Conservation (phyloP, 2,329 filamentous ascomycete species). For the Trichoderma sp. region DNA sequence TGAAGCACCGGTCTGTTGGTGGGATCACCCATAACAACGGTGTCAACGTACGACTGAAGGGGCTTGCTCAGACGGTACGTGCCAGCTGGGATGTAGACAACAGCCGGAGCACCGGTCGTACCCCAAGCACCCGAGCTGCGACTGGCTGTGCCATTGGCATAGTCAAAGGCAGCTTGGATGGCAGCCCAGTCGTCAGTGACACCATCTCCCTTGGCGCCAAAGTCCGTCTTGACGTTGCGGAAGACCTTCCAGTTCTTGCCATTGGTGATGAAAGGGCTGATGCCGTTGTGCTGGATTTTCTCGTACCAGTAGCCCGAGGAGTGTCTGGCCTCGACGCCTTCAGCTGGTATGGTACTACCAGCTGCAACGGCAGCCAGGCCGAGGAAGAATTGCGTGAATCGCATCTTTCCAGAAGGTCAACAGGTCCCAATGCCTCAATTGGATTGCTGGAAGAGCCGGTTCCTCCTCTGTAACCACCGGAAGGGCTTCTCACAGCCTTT, state of each 20-base stretch:
- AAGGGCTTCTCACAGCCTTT: not conserved
- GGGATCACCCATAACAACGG: conserved; percentile 33
- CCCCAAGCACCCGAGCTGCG: conserved; percentile 20
- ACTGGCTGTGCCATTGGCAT: conserved; percentile 15
- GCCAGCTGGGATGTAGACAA: conserved; percentile 32
- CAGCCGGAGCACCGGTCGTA: conserved; percentile 22
- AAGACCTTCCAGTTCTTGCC: conserved; percentile 50
- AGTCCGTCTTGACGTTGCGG: conserved; percentile 64
- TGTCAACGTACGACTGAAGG: conserved; percentile 32
- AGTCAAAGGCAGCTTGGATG: conserved; percentile 44
- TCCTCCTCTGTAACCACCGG: not conserved
- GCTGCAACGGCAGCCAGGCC: conserved; percentile 12
- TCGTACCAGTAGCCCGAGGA: conserved; percentile 22
- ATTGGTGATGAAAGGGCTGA: conserved; percentile 21
- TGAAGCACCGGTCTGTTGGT: conserved; percentile 29
- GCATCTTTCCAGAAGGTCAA: conserved; percentile 3
- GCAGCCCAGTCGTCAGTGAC: conserved; percentile 73
- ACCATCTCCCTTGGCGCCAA: conserved; percentile 60
- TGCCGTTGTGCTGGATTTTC: conserved; percentile 22
- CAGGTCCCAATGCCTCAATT: not conserved
- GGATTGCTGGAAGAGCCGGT: not conserved
- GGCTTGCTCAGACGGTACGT: conserved; percentile 31
- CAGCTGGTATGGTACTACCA: not conserved
- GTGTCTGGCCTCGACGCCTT: not conserved
- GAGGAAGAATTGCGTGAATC: conserved; percentile 1